These are phyloP conservation scores for Heritiera littoralis DNA, from an alignment of 345 rosid genomes.

Conservation along the genomic window DNA sequence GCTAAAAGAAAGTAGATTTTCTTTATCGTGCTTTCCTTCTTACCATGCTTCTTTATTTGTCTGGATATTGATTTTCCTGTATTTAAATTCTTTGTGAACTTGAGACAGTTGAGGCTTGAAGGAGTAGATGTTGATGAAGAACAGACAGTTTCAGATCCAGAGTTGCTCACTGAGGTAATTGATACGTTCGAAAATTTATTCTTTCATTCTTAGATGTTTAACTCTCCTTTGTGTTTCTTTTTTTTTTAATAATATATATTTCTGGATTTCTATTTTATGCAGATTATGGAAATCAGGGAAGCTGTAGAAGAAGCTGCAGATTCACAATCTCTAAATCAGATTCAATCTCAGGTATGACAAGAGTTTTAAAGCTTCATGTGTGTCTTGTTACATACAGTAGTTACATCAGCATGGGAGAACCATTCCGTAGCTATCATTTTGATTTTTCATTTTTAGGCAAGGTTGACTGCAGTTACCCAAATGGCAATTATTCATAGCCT, in stretches of 20 bases:
- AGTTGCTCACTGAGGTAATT: conserved; percentile 71
- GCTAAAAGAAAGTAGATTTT: conserved; percentile 4
- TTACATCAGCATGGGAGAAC: background rate
- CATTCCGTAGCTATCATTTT: background rate
- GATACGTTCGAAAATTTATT: background rate
- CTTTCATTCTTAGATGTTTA: background rate
- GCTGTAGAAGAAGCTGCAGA: conserved; percentile 77
- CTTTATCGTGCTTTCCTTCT: conserved; percentile 13
- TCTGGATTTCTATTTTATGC: conserved; percentile 23
- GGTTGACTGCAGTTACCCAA: background rate
- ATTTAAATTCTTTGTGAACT: conserved; percentile 15
- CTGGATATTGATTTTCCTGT: background rate
- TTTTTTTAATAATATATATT: background rate
- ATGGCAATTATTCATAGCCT: background rate
- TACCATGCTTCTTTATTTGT: background rate
- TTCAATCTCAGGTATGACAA: conserved; percentile 57
- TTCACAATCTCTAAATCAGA: conserved; percentile 54
- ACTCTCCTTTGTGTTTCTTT: background rate
- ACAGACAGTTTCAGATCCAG: conserved; percentile 83
- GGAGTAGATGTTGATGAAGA: conserved; percentile 79
- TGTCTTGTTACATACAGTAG: background rate
- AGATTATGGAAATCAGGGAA: conserved; percentile 96
- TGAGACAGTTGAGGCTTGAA: conserved; percentile 63
- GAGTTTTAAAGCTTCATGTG: background rate
- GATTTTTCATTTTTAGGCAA: background rate